A percentile compares a stretch with the other conserved stretches of the same genome.
Evolutionary conservation across 768 basidiomycete genomes (phyloP).

Genomic region (Gloeopeniophorella convolvens): DNA sequence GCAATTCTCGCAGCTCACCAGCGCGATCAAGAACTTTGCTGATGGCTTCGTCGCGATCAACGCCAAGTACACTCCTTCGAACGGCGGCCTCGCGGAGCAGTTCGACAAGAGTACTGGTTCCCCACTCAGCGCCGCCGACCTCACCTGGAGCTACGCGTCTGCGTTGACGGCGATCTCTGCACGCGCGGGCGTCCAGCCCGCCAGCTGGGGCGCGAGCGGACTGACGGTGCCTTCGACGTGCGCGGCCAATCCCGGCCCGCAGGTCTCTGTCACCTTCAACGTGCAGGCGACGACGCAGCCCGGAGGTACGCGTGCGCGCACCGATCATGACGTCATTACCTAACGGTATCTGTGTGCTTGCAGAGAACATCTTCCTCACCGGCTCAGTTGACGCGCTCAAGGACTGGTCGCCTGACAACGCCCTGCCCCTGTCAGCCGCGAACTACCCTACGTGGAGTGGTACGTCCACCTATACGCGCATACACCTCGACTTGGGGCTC

Average conservation of each 20-base stretch:
- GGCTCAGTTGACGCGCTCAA: constrained; percentile 52
- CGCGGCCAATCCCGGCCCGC: constrained; percentile 19
- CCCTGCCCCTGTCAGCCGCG: constrained; percentile 46
- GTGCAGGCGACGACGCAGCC: constrained; percentile 52
- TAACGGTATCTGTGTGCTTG: background rate
- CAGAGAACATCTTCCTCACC: constrained; percentile 64
- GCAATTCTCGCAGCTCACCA: constrained; percentile 44
- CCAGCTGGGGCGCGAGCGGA: constrained; percentile 64
- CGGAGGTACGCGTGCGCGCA: constrained; percentile 41
- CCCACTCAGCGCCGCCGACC: constrained; percentile 54
- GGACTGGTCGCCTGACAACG: constrained; percentile 56
- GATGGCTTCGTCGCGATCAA: constrained; percentile 58
- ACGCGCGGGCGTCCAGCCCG: constrained; percentile 40
- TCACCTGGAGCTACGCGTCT: constrained; percentile 76
- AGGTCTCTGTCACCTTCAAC: constrained; percentile 54
- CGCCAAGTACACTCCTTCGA: constrained; percentile 55
- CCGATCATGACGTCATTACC: background rate
- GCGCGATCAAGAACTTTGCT: constrained; percentile 47
- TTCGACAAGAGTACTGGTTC: constrained; percentile 44
- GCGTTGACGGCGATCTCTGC: constrained; percentile 57
- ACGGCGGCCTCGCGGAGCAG: constrained; percentile 61
- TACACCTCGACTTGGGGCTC: constrained; percentile 1
- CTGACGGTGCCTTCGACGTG: constrained; percentile 43
- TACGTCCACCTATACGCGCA: constrained; percentile 31
- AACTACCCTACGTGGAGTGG: constrained; percentile 67